Percentiles rank a stretch among this genome's conserved stretches.
Conservation (phyloP, 257 asterid species). For the Mitragyna speciosa region DNA sequence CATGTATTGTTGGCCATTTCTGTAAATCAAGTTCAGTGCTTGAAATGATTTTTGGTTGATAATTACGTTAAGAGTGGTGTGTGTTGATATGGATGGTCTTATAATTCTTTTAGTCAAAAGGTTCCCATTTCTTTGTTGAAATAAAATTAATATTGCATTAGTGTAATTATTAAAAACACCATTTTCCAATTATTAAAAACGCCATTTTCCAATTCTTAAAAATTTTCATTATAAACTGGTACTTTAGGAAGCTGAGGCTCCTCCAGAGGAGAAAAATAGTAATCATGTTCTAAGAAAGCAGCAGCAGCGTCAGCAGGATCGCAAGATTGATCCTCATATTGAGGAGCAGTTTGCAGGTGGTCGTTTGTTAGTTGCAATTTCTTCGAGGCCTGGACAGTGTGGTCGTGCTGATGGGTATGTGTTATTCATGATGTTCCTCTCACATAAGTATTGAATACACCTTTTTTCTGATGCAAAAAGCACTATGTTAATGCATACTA, state of each 20-base stretch:
- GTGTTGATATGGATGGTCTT: too few relatives aligned
- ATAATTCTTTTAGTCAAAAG: too few relatives aligned
- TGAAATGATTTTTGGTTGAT: too few relatives aligned
- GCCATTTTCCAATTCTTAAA: too few relatives aligned
- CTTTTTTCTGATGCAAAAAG: slow-evolving; percentile 41
- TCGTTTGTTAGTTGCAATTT: slow-evolving; percentile 46
- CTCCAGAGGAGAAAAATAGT: slow-evolving; percentile 44
- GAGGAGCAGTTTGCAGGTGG: slow-evolving; percentile 58
- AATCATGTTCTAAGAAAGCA: slow-evolving; percentile 47
- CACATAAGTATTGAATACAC: slow-evolving; percentile 12
- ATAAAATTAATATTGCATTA: neutral
- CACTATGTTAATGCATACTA: slow-evolving; percentile 45
- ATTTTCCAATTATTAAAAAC: too few relatives aligned
- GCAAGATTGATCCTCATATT: slow-evolving; percentile 41
- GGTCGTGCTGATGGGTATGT: slow-evolving; percentile 59
- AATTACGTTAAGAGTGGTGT: too few relatives aligned
- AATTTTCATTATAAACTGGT: neutral
- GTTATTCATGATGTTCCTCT: neutral
- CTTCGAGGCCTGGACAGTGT: slow-evolving; percentile 61
- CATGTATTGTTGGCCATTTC: too few relatives aligned
- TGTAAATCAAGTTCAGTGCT: too few relatives aligned
- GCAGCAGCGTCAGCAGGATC: slow-evolving; percentile 43
- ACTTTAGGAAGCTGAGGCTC: slow-evolving; percentile 38
- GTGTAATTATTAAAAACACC: neutral
- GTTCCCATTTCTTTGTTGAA: too few relatives aligned